Conservation (phyloP, 2,329 filamentous ascomycete species). For the Aphanocladium album region DNA sequence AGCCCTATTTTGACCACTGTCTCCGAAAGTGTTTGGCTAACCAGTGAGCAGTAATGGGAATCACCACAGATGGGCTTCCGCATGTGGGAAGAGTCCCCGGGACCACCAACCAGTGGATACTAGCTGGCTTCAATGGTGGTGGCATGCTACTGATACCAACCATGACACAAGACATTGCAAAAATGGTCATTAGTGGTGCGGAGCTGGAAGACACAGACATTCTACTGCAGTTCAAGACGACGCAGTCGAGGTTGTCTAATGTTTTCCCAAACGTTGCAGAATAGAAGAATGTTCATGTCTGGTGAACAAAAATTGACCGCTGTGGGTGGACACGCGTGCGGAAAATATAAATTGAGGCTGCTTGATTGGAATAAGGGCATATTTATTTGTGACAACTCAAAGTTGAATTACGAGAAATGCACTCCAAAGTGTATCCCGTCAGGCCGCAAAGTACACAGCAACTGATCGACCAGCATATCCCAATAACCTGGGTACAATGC, state of each 20-base stretch:
- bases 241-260: background rate
- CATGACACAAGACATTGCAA: background rate
- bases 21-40: background rate
- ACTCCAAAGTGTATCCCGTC: no score
- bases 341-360: no score
- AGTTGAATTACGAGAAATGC: no score
- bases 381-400: no score
- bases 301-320: no score
- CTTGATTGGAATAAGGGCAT: no score
- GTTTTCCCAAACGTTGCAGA: background rate
- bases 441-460: no score
- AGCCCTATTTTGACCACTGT: background rate
- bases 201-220: background rate
- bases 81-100: background rate
- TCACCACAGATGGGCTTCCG: background rate
- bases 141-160: background rate
- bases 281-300: no score
- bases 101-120: background rate
- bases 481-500: no score
- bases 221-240: background rate
- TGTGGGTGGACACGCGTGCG: no score
- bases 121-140: background rate
- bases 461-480: no score
- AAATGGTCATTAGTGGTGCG: background rate
- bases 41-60: background rate